Evolutionary conservation across 805 yeast genomes (phyloP), one percentile per base, ranked within the genome.

Genomic region (Candida coquimbonensis): DNA sequence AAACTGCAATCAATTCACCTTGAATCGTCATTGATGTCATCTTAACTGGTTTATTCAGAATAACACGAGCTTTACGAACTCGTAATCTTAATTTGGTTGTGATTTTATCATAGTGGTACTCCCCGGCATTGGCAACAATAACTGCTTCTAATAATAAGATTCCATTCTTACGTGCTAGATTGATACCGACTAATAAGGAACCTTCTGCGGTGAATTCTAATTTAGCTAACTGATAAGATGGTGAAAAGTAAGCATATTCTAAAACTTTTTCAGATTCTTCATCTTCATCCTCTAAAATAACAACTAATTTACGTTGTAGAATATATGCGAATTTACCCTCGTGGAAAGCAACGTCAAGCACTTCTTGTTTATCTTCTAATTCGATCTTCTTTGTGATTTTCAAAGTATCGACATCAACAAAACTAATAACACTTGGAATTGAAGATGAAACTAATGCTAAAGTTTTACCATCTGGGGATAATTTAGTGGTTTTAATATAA

Each of bases 381-480:
- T 70, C 77, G 46, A 75, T 70, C 50, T 71, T 75, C 54, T 70
- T 73, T 38, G 69, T 72, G 47, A 76, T 74, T 40, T 74, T 77
- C 47, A 87, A 65, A 26, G 75, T 67, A 7, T 70, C 74, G 7
- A 76, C 73, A 51, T 81, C 77, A 49, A 87, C 74, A 19, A 84
- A 66, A 55, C 77, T 77, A 17, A 87, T 68, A 6, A 74, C 64
- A 0, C 87, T 78, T 0, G 93, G 91, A 7, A 71, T 65, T 21
- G 73, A 69, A 1, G 91, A 80, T 25, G 90, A 80, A 47, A 87
- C 80, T 47, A 85, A 68, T 3, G 83, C 86, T 7, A 87, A 87
- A 9, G 77, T 67, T 3, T 77, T 58, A n/a, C 78, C 81, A 56
- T 81, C 81, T 19, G 68, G 65, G 0, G 89, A 68, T 24, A 86